Evolutionary conservation across 2,329 filamentous ascomycete genomes (phyloP).

Genomic region (Colletotrichum nymphaeae): DNA sequence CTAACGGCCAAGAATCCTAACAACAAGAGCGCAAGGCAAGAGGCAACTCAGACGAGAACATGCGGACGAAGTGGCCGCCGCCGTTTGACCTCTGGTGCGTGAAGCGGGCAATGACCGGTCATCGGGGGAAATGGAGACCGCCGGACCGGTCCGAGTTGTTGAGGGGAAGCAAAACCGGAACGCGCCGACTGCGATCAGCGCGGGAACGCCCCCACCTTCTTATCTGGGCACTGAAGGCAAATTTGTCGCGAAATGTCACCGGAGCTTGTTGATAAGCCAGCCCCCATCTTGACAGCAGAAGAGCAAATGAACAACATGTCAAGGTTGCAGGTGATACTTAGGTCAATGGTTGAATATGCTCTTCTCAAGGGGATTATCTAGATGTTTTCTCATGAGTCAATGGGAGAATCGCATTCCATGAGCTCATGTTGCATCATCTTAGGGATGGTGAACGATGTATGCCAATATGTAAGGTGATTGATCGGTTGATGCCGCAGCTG

Average conservation of each 20-base stretch:
- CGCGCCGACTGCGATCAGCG: neutral
- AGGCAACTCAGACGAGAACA: neutral
- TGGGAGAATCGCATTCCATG: too few relatives aligned
- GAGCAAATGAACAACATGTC: too few relatives aligned
- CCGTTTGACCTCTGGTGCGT: neutral
- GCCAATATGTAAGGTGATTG: too few relatives aligned
- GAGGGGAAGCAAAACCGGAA: neutral
- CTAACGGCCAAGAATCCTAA: neutral
- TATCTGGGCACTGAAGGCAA: too few relatives aligned
- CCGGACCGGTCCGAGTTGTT: neutral
- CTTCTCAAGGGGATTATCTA: too few relatives aligned
- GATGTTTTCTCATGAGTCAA: too few relatives aligned
- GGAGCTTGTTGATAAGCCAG: neutral
- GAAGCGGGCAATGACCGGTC: neutral
- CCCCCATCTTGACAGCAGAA: neutral
- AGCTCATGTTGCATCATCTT: too few relatives aligned
- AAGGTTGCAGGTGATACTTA: too few relatives aligned
- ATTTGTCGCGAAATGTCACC: neutral
- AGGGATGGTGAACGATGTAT: too few relatives aligned
- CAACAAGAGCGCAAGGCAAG: neutral
- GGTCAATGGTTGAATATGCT: too few relatives aligned
- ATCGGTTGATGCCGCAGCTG: too few relatives aligned
- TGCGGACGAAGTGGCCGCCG: neutral
- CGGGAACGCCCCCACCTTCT: neutral
- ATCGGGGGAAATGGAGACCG: neutral